Base-by-base conservation (phyloP, 2,329 filamentous ascomycete genomes). In the Curvularia spicifera region DNA sequence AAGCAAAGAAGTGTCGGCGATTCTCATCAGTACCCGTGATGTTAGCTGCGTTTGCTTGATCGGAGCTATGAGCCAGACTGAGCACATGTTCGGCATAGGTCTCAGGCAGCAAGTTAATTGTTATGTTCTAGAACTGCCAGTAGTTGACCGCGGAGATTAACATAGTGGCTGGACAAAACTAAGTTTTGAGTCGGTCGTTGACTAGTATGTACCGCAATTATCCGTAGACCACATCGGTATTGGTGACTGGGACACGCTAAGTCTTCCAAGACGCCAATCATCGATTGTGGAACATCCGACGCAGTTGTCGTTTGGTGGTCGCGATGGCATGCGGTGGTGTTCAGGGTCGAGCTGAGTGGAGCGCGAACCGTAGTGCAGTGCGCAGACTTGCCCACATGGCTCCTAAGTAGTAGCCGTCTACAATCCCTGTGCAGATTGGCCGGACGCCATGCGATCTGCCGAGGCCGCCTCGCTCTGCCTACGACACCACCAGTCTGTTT, bases 401-500 rank as follows among this genome's bases (percentile, higher is more conserved):
- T 31, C 53, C 22, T 24, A 18, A 18, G 18, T 18, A 44, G 35
- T 37, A 15, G 12, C 33, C 2, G 13, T 12, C 9, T 31, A 7
- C 7, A n/a, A 46, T 52, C 48, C 33, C 48, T 56, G 48, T 46
- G 33, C 12, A 37, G 33, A 52, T 42, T 43, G 2, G 15, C 24
- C 33, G 33, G 40, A 42, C 29, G 46, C 37, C 13, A 39, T 24
- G 22, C 20, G n/a, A 24, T 44, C 18, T 26, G 47, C 39, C 39
- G 13, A 56, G 12, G 12, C 5, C 18, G 6, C 28, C 42, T 40
- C 44, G 39, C 26, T 24, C 6, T 20, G 13, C 22, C 20, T 46
- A 15, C 40, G 42, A 45, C 42, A 46, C 42, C 53, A 46, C 33
- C 26, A 56, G 48, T 29, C 40, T 52, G 24, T 22, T 52, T 33